Evolutionary conservation across 495 filamentous ascomycete genomes (phyloP).

Genomic region (Tuber umbilicatum): DNA sequence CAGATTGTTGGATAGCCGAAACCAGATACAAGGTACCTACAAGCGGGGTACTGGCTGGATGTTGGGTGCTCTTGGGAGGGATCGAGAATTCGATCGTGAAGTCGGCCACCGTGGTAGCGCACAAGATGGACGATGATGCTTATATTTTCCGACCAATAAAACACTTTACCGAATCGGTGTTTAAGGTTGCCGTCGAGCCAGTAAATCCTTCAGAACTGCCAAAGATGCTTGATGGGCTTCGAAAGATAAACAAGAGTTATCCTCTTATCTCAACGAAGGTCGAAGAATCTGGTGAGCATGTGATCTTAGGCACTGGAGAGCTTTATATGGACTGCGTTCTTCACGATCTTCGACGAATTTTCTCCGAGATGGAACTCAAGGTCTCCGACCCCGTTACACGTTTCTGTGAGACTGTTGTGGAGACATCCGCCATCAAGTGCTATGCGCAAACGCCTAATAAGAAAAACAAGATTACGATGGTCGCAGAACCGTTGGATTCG

Average conservation of each 20-base stretch:
- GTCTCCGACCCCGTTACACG: constrained; percentile 95
- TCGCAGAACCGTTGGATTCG: constrained; percentile 87
- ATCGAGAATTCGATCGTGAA: constrained; percentile 99
- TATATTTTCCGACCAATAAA: constrained; percentile 89
- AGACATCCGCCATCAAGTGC: constrained; percentile 94
- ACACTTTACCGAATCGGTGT: constrained; percentile 94
- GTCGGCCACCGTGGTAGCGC: constrained; percentile 86
- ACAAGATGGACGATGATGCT: constrained; percentile 72
- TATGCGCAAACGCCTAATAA: constrained; percentile 97
- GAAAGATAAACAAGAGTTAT: constrained; percentile 96
- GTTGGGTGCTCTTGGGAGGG: constrained; percentile 81
- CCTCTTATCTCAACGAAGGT: constrained; percentile 93
- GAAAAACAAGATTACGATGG: constrained; percentile 98
- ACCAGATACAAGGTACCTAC: constrained; percentile 86
- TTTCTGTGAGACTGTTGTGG: constrained; percentile 97
- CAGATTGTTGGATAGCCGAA: constrained; percentile 86
- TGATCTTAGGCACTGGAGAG: constrained; percentile 90
- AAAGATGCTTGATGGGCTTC: constrained; percentile 95
- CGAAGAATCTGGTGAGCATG: constrained; percentile 96
- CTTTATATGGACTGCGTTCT: constrained; percentile 99
- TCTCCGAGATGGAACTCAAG: constrained; percentile 99
- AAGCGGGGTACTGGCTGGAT: constrained; percentile 90
- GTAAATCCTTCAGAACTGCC: constrained; percentile 98
- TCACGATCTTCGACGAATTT: constrained; percentile 84
- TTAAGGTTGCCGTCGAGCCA: constrained; percentile 96